phyloP scores from a whole-genome alignment of 805 yeast species.

The Allodekkera sacchari region DNA sequence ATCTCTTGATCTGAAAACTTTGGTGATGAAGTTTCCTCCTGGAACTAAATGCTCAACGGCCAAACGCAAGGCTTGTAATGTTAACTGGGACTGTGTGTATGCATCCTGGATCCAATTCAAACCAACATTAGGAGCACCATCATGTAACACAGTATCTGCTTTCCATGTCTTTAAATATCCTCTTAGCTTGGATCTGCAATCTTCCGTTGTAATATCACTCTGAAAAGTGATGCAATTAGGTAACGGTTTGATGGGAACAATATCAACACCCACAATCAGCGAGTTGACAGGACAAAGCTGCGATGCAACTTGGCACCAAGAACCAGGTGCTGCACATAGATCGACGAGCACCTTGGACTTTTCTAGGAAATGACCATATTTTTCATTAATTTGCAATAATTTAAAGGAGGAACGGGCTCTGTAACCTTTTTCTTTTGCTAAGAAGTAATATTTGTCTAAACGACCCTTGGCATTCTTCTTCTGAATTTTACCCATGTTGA shows the following conservation, averaged over 20 bases:
- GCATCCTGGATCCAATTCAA: slow-evolving; percentile 99
- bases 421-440: slow-evolving; percentile 97
- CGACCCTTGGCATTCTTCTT: slow-evolving; percentile 98
- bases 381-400: slow-evolving; percentile 89
- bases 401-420: slow-evolving; percentile 98
- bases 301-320: slow-evolving; percentile 99
- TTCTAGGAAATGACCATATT: slow-evolving; percentile 90
- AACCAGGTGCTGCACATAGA: slow-evolving; percentile 98
- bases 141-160: slow-evolving; percentile 95
- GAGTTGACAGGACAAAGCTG: slow-evolving; percentile 89
- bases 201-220: slow-evolving; percentile 96
- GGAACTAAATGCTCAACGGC: slow-evolving; percentile 88
- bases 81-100: slow-evolving; percentile 92
- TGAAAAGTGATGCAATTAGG: slow-evolving; percentile 93
- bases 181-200: slow-evolving; percentile 87
- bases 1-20: slow-evolving; percentile 97
- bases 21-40: slow-evolving; percentile 95
- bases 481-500: slow-evolving; percentile 59
- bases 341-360: slow-evolving; percentile 94
- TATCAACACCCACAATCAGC: slow-evolving; percentile 95
- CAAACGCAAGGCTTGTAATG: slow-evolving; percentile 83
- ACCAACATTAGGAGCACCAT: slow-evolving; percentile 99
- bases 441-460: slow-evolving; percentile 91
- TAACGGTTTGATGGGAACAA: slow-evolving; percentile 93
- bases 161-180: slow-evolving; percentile 99